A percentile compares a stretch with the other conserved stretches of the same genome.
These are phyloP conservation scores for Raffaelea ambrosiae DNA, from an alignment of 2,329 filamentous ascomycete species.

Conservation along the genomic window DNA sequence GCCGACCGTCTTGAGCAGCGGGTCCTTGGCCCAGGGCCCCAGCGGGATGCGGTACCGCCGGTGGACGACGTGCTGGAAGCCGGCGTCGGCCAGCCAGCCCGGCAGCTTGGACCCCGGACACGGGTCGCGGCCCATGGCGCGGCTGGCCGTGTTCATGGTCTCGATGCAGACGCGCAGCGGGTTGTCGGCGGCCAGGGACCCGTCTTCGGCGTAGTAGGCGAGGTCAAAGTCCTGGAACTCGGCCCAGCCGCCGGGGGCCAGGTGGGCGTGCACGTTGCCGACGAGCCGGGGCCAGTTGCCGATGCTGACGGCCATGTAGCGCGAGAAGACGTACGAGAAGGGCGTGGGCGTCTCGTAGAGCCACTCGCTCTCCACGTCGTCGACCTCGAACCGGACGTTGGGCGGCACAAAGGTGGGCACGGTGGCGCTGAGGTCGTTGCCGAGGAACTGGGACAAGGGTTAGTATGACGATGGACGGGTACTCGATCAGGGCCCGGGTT, in stretches of 20 bases:
- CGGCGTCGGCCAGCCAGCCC: conserved; percentile 33
- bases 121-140: conserved; percentile 13
- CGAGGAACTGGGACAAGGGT: conserved; percentile 7
- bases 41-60: conserved; percentile 34
- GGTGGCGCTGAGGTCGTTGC: conserved; percentile 14
- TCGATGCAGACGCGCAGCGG: conserved; percentile 5
- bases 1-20: conserved; percentile 32
- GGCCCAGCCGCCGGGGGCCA: conserved; percentile 15
- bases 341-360: conserved; percentile 6
- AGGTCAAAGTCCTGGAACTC: conserved; percentile 17
- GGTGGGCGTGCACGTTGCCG: conserved; percentile 11
- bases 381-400: conserved; percentile 14
- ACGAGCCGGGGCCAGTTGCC: conserved; percentile 13
- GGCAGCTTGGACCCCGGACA: conserved; percentile 21
- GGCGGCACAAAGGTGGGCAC: conserved; percentile 14
- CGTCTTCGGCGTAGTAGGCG: conserved; percentile 12
- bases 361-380: conserved; percentile 15
- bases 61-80: conserved; percentile 40
- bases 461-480: too few species aligned
- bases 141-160: conserved; percentile 12
- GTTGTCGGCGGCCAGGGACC: conserved; percentile 13
- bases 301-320: conserved; percentile 13
- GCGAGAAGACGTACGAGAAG: conserved; percentile 13
- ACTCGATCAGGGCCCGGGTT: too few species aligned
- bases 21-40: conserved; percentile 37